Percentiles rank a stretch among this genome's conserved stretches.
These are phyloP conservation scores for Debaryomyces hansenii DNA, from an alignment of 805 yeast species.

Conservation along the genomic window DNA sequence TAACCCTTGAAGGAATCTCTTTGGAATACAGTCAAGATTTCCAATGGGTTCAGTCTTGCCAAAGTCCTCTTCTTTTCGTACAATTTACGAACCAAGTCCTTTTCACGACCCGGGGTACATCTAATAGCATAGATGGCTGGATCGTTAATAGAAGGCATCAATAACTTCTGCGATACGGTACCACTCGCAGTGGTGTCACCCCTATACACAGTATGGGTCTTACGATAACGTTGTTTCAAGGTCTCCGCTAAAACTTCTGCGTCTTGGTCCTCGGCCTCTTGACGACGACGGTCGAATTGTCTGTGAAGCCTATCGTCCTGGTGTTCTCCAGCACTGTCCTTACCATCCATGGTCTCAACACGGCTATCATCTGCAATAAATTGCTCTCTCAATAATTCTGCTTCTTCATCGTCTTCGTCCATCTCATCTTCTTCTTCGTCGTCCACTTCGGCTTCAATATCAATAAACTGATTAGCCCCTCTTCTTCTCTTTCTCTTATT, in stretches of 20 bases:
- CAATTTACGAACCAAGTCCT: constrained; percentile 81
- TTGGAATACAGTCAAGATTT: constrained; percentile 87
- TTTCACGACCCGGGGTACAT: constrained; percentile 91
- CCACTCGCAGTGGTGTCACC: constrained; percentile 70
- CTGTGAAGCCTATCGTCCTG: constrained; percentile 81
- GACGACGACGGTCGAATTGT: constrained; percentile 85
- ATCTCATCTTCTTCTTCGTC: constrained; percentile 94
- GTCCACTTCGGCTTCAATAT: constrained; percentile 96
- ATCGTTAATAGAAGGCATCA: constrained; percentile 93
- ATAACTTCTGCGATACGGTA: constrained; percentile 83
- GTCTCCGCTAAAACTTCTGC: constrained; percentile 93
- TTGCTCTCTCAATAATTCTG: constrained; percentile 83
- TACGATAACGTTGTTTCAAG: constrained; percentile 88
- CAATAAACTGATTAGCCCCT: constrained; percentile 80
- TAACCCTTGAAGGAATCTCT: constrained; percentile 92
- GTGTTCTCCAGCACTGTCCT: constrained; percentile 34
- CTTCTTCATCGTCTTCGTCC: constrained; percentile 87
- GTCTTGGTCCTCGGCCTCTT: constrained; percentile 86
- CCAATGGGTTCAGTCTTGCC: constrained; percentile 76
- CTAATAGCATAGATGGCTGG: constrained; percentile 96
- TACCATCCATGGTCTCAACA: constrained; percentile 58
- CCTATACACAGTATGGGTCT: constrained; percentile 77
- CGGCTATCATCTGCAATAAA: constrained; percentile 72
- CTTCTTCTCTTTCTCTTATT: constrained; percentile 48
- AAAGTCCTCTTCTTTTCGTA: constrained; percentile 80